Evolutionary conservation across 2,329 filamentous ascomycete species (phyloP).

Genomic region (Alternaria atra): DNA sequence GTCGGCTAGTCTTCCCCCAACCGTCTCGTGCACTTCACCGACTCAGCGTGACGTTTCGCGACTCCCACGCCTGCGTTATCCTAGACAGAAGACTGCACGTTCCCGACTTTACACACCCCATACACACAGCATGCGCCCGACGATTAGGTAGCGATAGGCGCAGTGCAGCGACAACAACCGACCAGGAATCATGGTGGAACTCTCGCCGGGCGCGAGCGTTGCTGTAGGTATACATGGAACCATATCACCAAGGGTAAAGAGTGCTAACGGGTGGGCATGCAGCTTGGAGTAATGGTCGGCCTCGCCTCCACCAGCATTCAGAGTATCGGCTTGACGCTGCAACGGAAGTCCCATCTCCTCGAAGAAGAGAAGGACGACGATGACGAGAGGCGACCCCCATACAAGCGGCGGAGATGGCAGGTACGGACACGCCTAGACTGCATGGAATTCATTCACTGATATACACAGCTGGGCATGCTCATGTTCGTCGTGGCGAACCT

Average conservation of each 20-base stretch:
- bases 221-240: slow-evolving; percentile 43
- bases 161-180: slow-evolving; percentile 29
- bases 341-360: slow-evolving; percentile 97
- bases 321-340: slow-evolving; percentile 91
- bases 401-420: slow-evolving; percentile 93
- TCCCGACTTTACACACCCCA: slow-evolving; percentile 1
- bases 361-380: slow-evolving; percentile 90
- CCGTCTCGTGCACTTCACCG: slow-evolving; percentile 39
- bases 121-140: slow-evolving; percentile 39
- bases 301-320: slow-evolving; percentile 93
- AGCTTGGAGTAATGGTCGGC: slow-evolving; percentile 94
- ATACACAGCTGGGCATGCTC: slow-evolving; percentile 77
- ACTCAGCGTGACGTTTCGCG: slow-evolving; percentile 40
- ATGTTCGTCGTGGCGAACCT: slow-evolving; percentile 97
- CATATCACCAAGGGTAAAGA: neutral
- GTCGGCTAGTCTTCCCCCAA: slow-evolving; percentile 34
- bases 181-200: slow-evolving; percentile 49
- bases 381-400: slow-evolving; percentile 83
- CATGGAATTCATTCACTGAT: slow-evolving; percentile 20
- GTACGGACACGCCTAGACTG: slow-evolving; percentile 45
- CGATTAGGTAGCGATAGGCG: slow-evolving; percentile 41
- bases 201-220: slow-evolving; percentile 54
- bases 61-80: slow-evolving; percentile 4
- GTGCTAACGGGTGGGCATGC: slow-evolving; percentile 20
- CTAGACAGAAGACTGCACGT: neutral